Evolutionary conservation across 2,329 filamentous ascomycete species (phyloP).

Genomic region (Zasmidium citrigriseum): DNA sequence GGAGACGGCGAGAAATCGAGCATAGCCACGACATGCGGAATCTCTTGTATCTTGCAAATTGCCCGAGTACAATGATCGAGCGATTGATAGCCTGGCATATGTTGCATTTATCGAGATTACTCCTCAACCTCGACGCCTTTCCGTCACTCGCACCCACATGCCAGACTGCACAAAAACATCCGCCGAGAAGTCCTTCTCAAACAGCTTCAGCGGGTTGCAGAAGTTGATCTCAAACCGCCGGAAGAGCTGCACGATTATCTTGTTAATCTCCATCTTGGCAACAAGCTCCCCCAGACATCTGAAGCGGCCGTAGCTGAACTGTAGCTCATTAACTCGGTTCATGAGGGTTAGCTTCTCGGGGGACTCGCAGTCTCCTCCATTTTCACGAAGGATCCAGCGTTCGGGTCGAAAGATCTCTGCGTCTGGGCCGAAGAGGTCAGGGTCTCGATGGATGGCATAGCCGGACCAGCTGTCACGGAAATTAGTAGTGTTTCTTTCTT

Average conservation of each 20-base stretch:
- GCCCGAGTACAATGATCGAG: too few relatives aligned
- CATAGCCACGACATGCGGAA: too few relatives aligned
- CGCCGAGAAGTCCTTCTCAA: constrained; percentile 9
- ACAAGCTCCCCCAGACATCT: constrained; percentile 29
- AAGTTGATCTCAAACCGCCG: constrained; percentile 5
- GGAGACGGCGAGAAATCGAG: too few relatives aligned
- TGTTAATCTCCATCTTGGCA: constrained; percentile 36
- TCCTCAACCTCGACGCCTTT: not conserved
- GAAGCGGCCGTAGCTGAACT: constrained; percentile 33
- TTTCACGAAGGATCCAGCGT: constrained; percentile 10
- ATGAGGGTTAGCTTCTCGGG: constrained; percentile 9
- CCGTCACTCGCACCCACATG: constrained; percentile 13
- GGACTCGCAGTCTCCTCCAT: constrained; percentile 10
- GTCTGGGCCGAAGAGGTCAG: constrained; percentile 3
- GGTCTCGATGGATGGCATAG: constrained; percentile 22
- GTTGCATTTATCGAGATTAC: too few relatives aligned
- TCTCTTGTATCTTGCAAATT: too few relatives aligned
- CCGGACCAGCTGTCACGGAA: constrained; percentile 5
- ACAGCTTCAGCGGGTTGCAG: constrained; percentile 6
- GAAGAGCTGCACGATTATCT: constrained; percentile 12
- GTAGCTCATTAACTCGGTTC: constrained; percentile 20
- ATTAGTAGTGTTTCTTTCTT: not conserved
- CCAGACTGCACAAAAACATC: constrained; percentile 12
- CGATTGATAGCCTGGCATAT: too few relatives aligned
- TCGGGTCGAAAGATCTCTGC: constrained; percentile 14